phyloP scores from a whole-genome alignment of 495 filamentous ascomycete species.

The Hypoxylon lenormandii region DNA sequence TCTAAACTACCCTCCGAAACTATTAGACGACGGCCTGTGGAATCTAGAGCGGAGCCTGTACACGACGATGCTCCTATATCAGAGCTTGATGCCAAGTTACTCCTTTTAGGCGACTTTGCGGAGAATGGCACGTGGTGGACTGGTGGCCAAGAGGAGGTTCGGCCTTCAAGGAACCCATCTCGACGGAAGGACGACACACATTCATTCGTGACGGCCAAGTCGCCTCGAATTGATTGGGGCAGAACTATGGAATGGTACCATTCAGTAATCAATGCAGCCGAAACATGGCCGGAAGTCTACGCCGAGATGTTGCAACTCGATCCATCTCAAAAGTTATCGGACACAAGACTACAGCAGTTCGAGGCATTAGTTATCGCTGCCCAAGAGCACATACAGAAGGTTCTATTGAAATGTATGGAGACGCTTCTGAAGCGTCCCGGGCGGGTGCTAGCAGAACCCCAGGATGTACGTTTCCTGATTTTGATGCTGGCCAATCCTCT shows the following conservation, averaged over 20 bases:
- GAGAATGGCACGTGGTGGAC: constrained; percentile 91
- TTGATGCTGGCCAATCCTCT: constrained; percentile 86
- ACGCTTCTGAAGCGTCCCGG: constrained; percentile 87
- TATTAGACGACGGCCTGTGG: constrained; percentile 32
- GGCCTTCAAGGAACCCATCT: constrained; percentile 51
- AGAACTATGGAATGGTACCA: constrained; percentile 80
- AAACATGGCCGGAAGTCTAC: constrained; percentile 68
- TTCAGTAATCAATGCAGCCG: constrained; percentile 69
- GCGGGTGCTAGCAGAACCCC: constrained; percentile 73
- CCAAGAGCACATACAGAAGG: constrained; percentile 73
- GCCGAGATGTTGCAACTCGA: constrained; percentile 56
- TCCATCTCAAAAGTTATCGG: constrained; percentile 55
- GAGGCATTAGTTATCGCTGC: constrained; percentile 73
- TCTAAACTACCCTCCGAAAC: constrained; percentile 42
- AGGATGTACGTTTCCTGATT: constrained; percentile 83
- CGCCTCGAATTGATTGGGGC: constrained; percentile 80
- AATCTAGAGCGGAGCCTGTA: constrained; percentile 48
- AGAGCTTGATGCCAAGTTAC: constrained; percentile 77
- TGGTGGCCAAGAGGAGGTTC: constrained; percentile 63
- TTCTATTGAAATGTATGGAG: constrained; percentile 84
- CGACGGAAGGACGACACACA: constrained; percentile 52
- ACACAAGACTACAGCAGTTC: constrained; percentile 60
- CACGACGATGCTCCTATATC: constrained; percentile 53
- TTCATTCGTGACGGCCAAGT: constrained; percentile 68
- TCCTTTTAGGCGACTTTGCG: constrained; percentile 81